Conservation (phyloP, 805 yeast species). For the Starmerella gropengiesseri region DNA sequence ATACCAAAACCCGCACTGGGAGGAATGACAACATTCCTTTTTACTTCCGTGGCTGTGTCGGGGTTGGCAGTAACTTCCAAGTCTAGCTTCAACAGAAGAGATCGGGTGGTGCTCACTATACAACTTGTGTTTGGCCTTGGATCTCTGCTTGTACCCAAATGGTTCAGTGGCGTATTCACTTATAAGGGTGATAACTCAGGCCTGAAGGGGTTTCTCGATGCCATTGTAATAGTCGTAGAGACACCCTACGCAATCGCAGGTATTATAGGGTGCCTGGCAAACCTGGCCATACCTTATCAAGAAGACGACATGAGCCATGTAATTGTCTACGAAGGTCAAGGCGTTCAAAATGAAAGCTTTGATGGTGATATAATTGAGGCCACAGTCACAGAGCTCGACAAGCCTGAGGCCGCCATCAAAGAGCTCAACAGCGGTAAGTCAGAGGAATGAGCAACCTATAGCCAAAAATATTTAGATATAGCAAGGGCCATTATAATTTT, state of each 20-base stretch:
- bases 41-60: constrained; percentile 65
- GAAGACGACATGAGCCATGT: constrained; percentile 28
- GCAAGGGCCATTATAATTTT: too few species aligned
- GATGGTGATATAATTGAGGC: too few species aligned
- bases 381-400: too few species aligned
- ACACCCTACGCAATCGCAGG: constrained; percentile 67
- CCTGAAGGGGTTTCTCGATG: constrained; percentile 52
- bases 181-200: constrained; percentile 51
- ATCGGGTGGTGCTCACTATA: constrained; percentile 60
- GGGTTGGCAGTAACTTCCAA: constrained; percentile 55
- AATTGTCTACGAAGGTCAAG: constrained; percentile 1
- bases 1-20: constrained; percentile 74
- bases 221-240: constrained; percentile 58
- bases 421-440: too few species aligned
- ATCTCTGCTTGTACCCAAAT: constrained; percentile 49
- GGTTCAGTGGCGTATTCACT: constrained; percentile 57
- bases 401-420: too few species aligned
- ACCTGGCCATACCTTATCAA: constrained; percentile 48
- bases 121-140: constrained; percentile 58
- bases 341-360: too few species aligned
- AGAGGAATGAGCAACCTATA: too few species aligned
- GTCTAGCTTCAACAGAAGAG: constrained; percentile 52
- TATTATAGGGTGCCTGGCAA: constrained; percentile 48
- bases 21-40: constrained; percentile 74
- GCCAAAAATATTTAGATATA: too few species aligned